phyloP scores from a whole-genome alignment of 805 yeast species.

The Candida nonsorbophila region DNA sequence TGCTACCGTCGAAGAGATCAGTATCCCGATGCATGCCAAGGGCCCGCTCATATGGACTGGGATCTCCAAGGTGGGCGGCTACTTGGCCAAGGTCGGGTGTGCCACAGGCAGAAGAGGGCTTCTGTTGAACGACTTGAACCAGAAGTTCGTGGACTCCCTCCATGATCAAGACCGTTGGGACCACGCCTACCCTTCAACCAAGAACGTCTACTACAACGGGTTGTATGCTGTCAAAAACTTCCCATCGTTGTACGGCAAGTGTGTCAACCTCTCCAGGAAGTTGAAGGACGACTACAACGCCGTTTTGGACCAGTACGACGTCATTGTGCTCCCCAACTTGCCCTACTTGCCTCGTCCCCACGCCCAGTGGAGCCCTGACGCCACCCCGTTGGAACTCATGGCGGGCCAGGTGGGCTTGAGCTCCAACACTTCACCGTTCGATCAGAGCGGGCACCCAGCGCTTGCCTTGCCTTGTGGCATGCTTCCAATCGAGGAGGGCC shows the following conservation, averaged over 20 bases:
- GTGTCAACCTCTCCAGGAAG: constrained; percentile 24
- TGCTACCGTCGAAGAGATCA: constrained; percentile 26
- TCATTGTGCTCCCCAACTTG: constrained; percentile 25
- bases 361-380: constrained; percentile 14
- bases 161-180: constrained; percentile 11
- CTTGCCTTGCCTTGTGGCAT: constrained; percentile 27
- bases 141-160: constrained; percentile 6
- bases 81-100: constrained; percentile 8
- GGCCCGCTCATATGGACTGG: constrained; percentile 35
- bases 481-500: constrained; percentile 21
- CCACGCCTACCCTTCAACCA: constrained; percentile 11
- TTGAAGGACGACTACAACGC: constrained; percentile 24
- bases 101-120: constrained; percentile 15
- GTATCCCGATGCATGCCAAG: constrained; percentile 27
- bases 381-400: constrained; percentile 15
- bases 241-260: constrained; percentile 28
- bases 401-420: constrained; percentile 26
- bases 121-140: constrained; percentile 11
- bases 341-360: constrained; percentile 23
- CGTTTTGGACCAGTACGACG: constrained; percentile 22
- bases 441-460: constrained; percentile 34
- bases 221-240: constrained; percentile 21
- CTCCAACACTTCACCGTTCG: constrained; percentile 29
- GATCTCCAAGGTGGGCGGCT: constrained; percentile 19
- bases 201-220: constrained; percentile 23